Percentiles rank a stretch among this genome's conserved stretches.
These are phyloP conservation scores for Penicillium sp. DNA, from an alignment of 2,329 filamentous ascomycete species.

Conservation along the genomic window DNA sequence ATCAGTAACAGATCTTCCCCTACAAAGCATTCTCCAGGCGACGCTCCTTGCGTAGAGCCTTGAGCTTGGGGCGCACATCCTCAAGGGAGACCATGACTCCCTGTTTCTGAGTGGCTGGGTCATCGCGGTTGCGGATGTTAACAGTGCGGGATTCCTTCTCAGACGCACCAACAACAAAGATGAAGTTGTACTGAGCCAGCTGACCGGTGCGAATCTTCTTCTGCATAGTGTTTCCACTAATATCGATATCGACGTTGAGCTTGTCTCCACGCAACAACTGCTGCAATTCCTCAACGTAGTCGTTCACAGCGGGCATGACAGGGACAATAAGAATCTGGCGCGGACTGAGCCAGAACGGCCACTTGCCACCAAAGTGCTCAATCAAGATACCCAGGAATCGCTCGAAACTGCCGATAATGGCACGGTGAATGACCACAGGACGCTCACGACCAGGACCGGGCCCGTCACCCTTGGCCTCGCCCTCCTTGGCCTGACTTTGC, in stretches of 20 bases:
- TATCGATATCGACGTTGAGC: slow-evolving; percentile 51
- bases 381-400: slow-evolving; percentile 54
- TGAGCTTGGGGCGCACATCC: slow-evolving; percentile 58
- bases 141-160: slow-evolving; percentile 61
- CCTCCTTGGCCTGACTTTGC: slow-evolving; percentile 36
- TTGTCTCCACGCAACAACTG: slow-evolving; percentile 46
- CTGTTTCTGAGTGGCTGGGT: slow-evolving; percentile 62
- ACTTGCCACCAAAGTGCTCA: slow-evolving; percentile 55
- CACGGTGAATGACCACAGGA: slow-evolving; percentile 54
- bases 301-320: slow-evolving; percentile 52
- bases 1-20: slow-evolving; percentile 6
- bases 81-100: slow-evolving; percentile 63
- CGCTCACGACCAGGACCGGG: slow-evolving; percentile 47
- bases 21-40: slow-evolving; percentile 45
- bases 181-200: slow-evolving; percentile 53
- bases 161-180: slow-evolving; percentile 62
- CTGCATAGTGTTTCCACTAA: slow-evolving; percentile 52
- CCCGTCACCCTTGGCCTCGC: slow-evolving; percentile 41
- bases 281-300: slow-evolving; percentile 52
- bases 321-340: slow-evolving; percentile 53
- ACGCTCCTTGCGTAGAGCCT: slow-evolving; percentile 47
- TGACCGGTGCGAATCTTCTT: slow-evolving; percentile 56
- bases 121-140: slow-evolving; percentile 66
- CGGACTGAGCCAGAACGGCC: slow-evolving; percentile 56
- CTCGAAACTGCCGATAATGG: slow-evolving; percentile 54